These are phyloP conservation scores for Mycena alexandri DNA, from an alignment of 768 basidiomycete species.

Conservation along the genomic window DNA sequence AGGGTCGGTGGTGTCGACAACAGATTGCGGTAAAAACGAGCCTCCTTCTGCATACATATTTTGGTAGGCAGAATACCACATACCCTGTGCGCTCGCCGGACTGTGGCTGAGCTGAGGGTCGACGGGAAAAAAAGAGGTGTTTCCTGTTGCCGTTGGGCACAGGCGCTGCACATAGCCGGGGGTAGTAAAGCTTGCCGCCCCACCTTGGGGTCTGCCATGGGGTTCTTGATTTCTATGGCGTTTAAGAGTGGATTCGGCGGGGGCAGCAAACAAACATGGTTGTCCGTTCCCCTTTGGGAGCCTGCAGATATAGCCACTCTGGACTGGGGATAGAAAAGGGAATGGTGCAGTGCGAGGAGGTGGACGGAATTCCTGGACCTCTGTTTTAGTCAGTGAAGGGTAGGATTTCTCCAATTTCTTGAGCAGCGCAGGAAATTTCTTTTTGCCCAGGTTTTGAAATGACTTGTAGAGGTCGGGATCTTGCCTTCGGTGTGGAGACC, in stretches of 20 bases:
- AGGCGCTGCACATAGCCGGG: background rate
- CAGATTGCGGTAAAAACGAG: background rate
- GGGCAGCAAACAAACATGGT: background rate
- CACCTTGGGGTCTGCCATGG: background rate
- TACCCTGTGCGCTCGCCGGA: background rate
- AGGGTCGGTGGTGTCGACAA: background rate
- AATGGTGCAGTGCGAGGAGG: conserved; percentile 1
- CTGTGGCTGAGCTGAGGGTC: conserved; percentile 6
- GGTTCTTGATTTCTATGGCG: no score
- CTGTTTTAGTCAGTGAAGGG: background rate
- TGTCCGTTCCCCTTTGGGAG: background rate
- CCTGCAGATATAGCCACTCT: background rate
- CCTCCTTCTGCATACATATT: background rate
- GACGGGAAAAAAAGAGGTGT: conserved; percentile 1
- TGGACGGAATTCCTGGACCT: background rate
- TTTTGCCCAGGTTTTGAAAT: conserved; percentile 5
- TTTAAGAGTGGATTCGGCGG: no score
- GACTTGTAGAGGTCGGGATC: background rate
- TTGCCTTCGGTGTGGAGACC: background rate
- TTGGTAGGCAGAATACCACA: background rate
- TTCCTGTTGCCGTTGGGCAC: background rate
- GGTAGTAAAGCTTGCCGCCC: no score
- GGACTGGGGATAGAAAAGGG: background rate
- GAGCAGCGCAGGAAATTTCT: background rate
- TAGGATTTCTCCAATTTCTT: background rate